Percentiles rank a stretch among this genome's conserved stretches.
Evolutionary conservation across 2,329 filamentous ascomycete genomes (phyloP).

Genomic region (Calonectria pauciramosa): DNA sequence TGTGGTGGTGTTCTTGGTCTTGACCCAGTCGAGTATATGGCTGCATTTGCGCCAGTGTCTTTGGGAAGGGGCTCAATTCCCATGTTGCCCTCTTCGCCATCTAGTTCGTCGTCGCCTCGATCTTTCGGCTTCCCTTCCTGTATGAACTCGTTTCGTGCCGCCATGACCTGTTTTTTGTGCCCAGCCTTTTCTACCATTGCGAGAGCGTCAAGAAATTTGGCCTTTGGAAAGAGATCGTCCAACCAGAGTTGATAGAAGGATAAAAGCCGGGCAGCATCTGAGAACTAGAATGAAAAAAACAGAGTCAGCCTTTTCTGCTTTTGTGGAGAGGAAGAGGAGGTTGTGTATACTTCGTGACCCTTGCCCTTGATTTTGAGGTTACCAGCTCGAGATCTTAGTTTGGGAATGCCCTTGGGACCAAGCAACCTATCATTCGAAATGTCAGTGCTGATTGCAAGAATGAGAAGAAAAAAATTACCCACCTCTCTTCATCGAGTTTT

Average conservation of each 20-base stretch:
- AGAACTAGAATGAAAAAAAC: conserved; percentile 72
- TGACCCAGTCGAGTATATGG: conserved; percentile 52
- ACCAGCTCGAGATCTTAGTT: conserved; percentile 79
- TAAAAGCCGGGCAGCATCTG: conserved; percentile 84
- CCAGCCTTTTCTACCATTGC: conserved; percentile 94
- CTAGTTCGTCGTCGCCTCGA: conserved; percentile 48
- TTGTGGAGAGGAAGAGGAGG: background rate
- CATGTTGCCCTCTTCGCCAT: conserved; percentile 31
- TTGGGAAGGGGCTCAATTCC: conserved; percentile 37
- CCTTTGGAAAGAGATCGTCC: conserved; percentile 94
- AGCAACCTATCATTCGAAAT: conserved; percentile 71
- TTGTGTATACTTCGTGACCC: conserved; percentile 80
- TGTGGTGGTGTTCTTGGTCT: conserved; percentile 45
- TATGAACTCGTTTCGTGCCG: conserved; percentile 86
- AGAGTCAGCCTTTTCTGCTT: background rate
- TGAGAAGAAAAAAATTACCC: conserved; percentile 25
- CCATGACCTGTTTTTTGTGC: conserved; percentile 83
- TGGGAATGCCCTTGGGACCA: conserved; percentile 86
- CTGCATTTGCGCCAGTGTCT: conserved; percentile 49
- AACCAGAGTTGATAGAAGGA: conserved; percentile 97
- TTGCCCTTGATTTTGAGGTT: conserved; percentile 89
- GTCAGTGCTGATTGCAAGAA: background rate
- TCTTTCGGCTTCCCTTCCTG: conserved; percentile 76
- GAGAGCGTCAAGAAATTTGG: conserved; percentile 91
- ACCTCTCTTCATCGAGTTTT: conserved; percentile 89